Percentiles rank a stretch among this genome's conserved stretches.
Evolutionary conservation across 2,329 filamentous ascomycete species (phyloP).

Genomic region (Calonectria montana): DNA sequence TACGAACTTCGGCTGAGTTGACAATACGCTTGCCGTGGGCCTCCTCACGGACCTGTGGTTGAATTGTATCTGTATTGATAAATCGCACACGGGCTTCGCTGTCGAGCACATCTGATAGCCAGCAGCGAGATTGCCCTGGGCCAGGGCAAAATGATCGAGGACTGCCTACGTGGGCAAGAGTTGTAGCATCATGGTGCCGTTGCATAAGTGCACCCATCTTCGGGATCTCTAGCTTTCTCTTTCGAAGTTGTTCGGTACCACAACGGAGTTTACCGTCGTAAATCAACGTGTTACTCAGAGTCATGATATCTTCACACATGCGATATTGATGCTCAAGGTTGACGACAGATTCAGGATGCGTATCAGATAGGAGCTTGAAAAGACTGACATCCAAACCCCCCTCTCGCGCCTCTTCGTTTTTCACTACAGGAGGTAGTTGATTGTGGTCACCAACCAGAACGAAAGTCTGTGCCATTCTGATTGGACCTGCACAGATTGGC

Average conservation of each 20-base stretch:
- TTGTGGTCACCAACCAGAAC: conserved; percentile 97
- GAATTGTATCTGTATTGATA: conserved; percentile 86
- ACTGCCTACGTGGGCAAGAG: conserved; percentile 53
- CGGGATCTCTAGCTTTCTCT: conserved; percentile 75
- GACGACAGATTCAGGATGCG: conserved; percentile 87
- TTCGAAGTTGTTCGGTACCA: conserved; percentile 81
- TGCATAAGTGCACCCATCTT: conserved; percentile 69
- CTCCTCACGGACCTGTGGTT: conserved; percentile 74
- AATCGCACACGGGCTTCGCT: conserved; percentile 83
- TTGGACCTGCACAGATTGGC: conserved; percentile 92
- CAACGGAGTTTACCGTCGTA: conserved; percentile 93
- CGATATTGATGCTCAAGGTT: conserved; percentile 96
- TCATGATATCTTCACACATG: conserved; percentile 98
- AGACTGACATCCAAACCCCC: conserved; percentile 92
- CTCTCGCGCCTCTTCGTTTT: conserved; percentile 86
- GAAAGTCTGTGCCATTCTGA: conserved; percentile 92
- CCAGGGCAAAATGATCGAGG: conserved; percentile 68
- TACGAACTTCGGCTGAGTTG: conserved; percentile 83
- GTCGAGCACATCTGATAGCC: conserved; percentile 78
- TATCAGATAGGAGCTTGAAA: conserved; percentile 93
- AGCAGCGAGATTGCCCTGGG: conserved; percentile 68
- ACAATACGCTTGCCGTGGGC: conserved; percentile 87
- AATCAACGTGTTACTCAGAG: conserved; percentile 90
- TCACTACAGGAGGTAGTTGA: conserved; percentile 92
- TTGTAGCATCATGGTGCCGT: conserved; percentile 67